Evolutionary conservation across 257 asterid genomes (phyloP), one percentile per base, ranked within the genome.

Genomic region (Solanum habrochaites): DNA sequence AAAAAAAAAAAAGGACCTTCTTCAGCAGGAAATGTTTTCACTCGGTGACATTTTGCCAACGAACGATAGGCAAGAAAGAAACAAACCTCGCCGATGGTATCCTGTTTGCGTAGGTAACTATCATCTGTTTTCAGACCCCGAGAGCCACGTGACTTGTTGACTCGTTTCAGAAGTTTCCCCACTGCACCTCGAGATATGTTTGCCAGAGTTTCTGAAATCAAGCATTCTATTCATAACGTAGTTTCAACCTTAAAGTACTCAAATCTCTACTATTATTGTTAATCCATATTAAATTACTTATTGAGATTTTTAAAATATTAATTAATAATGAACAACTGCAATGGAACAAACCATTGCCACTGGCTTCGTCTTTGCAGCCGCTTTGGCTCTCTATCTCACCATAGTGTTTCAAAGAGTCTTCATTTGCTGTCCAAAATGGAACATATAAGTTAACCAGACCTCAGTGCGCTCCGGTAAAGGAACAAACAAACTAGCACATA

Each of bases 131-230:
- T 87, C 87, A 89, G 89, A 86, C 93, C 93, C 86, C 88, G 92
- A 12, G 88, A 88, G 25, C 88, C 66, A 5, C 85, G 47, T 31
- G 77, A 89, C 77, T 89, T 71, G 86, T 94, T 94, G 75, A 90
- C 94, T 86, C 97, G 92, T 85, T 91, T 93, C 91, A 94, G 78
- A 83, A 92, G 96, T 82, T 93, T 93, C 20, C 95, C 94, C 75
- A 94, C 97, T 16, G 93, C 95, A 90, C 88, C 92, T 87, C 93
- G 91, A 12, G 99, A 96, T 86, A 94, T 85, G 58, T 94, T 91
- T 35, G 92, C 83, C 64, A 96, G 98, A 75, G 94, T 92, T 87
- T 93, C 99, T 95, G 94, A 86, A 74, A 87, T 52, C 90, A 91
- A 85, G 35, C 77, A 31, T 42, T 16, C 12, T 32, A 87, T 23